phyloP scores from a whole-genome alignment of 495 filamentous ascomycete genomes.

The Penicillium herquei region DNA sequence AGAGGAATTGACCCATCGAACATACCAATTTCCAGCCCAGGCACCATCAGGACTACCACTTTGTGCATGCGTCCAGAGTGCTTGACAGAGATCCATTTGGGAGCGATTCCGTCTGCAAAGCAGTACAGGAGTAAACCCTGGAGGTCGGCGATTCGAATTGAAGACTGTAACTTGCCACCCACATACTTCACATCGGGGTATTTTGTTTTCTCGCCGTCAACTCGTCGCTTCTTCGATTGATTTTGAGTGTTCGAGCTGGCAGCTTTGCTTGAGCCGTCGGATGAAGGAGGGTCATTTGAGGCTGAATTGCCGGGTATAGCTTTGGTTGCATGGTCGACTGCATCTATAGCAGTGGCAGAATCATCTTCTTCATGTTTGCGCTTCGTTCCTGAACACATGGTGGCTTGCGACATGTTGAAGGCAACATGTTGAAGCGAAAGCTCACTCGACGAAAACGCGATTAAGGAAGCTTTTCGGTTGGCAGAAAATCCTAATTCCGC shows the following conservation, averaged over 20 bases:
- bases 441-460: too few relatives aligned
- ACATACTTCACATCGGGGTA: slow-evolving; percentile 75
- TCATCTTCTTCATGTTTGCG: slow-evolving; percentile 30
- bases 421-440: too few relatives aligned
- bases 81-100: slow-evolving; percentile 82
- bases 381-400: slow-evolving; percentile 30
- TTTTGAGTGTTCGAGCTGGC: too few relatives aligned
- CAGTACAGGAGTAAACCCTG: slow-evolving; percentile 85
- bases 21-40: slow-evolving; percentile 86
- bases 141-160: slow-evolving; percentile 74
- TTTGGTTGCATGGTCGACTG: too few relatives aligned
- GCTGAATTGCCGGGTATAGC: too few relatives aligned
- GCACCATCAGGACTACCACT: slow-evolving; percentile 90
- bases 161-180: slow-evolving; percentile 64
- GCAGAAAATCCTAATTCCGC: too few relatives aligned
- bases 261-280: too few relatives aligned
- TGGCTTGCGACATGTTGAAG: neutral
- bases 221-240: slow-evolving; percentile 32
- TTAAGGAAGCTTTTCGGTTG: too few relatives aligned
- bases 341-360: neutral
- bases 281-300: too few relatives aligned
- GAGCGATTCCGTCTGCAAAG: slow-evolving; percentile 77
- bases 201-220: slow-evolving; percentile 60
- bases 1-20: slow-evolving; percentile 69
- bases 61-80: slow-evolving; percentile 75